A percentile compares a stretch with the other conserved stretches of the same genome.
Evolutionary conservation across 73 alveolate species (phyloP).

Genomic region (Symbiodinium natans): DNA sequence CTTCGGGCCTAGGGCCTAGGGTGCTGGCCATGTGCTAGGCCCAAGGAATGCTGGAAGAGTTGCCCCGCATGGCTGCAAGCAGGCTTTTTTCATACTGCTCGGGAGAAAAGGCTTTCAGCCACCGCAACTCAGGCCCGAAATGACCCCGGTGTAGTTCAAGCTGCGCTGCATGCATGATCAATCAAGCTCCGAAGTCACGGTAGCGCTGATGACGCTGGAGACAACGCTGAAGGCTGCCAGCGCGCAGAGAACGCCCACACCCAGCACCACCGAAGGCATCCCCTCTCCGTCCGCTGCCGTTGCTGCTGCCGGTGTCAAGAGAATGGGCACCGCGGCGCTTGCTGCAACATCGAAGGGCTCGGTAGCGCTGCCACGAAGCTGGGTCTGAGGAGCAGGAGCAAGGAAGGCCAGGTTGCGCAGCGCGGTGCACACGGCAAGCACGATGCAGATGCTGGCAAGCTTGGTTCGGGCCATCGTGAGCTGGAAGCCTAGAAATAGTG

Average conservation of each 20-base stretch:
- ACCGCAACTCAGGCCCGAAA: no score
- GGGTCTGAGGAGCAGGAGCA: not conserved
- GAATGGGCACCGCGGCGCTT: not conserved
- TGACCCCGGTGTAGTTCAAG: no score
- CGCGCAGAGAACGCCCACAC: constrained; percentile 57
- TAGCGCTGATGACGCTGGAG: constrained; percentile 92
- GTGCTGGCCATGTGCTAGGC: no score
- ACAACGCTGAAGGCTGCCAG: constrained; percentile 81
- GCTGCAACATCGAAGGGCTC: no score
- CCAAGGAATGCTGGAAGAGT: no score
- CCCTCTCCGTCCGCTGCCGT: not conserved
- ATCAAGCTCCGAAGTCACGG: constrained; percentile 72
- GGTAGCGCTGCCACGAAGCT: not conserved
- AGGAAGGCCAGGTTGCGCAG: not conserved
- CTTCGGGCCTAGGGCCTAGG: no score
- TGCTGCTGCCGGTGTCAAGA: not conserved
- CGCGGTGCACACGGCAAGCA: not conserved
- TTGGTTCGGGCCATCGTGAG: not conserved
- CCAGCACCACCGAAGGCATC: not conserved
- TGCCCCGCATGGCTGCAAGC: no score
- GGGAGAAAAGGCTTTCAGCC: no score
- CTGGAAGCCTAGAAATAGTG: not conserved
- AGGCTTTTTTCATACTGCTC: no score
- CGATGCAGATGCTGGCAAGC: not conserved
- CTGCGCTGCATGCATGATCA: no score